Conservation (phyloP, 78 protist species). For the Dictyostelium firmibasis region DNA sequence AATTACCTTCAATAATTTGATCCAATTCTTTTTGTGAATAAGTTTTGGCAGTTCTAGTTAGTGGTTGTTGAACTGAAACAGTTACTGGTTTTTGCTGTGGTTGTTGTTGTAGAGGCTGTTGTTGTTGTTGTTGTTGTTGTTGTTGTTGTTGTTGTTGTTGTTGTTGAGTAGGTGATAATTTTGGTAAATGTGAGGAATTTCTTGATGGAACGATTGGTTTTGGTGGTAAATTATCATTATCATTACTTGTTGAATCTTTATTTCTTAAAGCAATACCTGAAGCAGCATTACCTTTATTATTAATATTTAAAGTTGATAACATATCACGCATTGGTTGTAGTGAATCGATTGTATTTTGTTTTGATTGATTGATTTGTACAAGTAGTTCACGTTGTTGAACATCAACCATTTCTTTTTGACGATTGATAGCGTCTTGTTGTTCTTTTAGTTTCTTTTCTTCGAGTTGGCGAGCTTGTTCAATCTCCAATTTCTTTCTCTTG, state of each 20-base stretch:
- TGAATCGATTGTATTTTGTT: slow-evolving; percentile 22
- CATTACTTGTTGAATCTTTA: not conserved
- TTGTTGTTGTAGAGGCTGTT: not conserved
- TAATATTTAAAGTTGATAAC: not conserved
- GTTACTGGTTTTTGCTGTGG: too few species aligned
- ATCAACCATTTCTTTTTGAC: slow-evolving; percentile 55
- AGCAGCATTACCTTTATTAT: not conserved
- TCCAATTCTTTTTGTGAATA: not conserved
- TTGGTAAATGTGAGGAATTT: not conserved
- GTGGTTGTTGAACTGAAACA: not conserved
- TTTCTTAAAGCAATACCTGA: not conserved
- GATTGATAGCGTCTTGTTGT: slow-evolving; percentile 34
- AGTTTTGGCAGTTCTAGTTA: not conserved
- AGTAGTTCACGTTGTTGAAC: slow-evolving; percentile 45
- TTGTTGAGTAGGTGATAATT: slow-evolving; percentile 10
- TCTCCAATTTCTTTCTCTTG: not conserved
- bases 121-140: not conserved
- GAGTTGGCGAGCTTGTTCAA: not conserved
- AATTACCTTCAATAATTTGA: slow-evolving; percentile 24
- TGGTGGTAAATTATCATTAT: not conserved
- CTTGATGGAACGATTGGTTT: not conserved
- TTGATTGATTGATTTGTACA: slow-evolving; percentile 16
- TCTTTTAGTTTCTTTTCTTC: slow-evolving; percentile 38
- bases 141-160: not conserved
- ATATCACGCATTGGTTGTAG: slow-evolving; percentile 71